Evolutionary conservation across 768 basidiomycete species (phyloP), one percentile per base, ranked within the genome.

Genomic region (Suillus decipiens): DNA sequence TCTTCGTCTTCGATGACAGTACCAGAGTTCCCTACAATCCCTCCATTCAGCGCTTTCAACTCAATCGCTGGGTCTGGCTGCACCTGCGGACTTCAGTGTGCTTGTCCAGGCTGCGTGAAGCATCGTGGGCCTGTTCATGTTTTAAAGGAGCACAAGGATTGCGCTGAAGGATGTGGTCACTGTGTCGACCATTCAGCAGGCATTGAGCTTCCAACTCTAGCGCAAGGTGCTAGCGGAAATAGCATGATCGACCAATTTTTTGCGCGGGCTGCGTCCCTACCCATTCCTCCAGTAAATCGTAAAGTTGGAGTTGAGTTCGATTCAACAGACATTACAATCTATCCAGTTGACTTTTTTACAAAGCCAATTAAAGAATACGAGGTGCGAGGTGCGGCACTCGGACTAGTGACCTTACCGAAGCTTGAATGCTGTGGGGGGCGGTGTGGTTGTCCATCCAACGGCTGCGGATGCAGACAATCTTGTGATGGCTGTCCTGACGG

Each of bases 21-120:
- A 31, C 85, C 85, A 19, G 72, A 78, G 17, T 90, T 87, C 65
- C 78, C 81, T 28, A 72, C 75, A 15, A 87, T 91, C 73, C 87
- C 88, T 15, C 81, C 89, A 1, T 81, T 89, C 69, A 85, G 82
- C 67, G 76, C 79, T 48, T 80, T 88, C 50, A 76, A 78, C 24
- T 86, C 87, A 5, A 72, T 88, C 14, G 87, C 88, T 2, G 87
- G 85, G 15, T 82, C 89, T 2, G 89, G 87, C 2, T 92, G 90
- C 70, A 89, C 86, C 9, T 92, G 90, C 69, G 89, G 89, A 36
- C 72, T 84, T 48, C 76, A 77, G 45, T 93, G 90, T 69, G 81
- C 81, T 15, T 93, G 90, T 73, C 89, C 89, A 0, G 89, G 89
- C 39, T 93, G 90, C 70, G 72, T 83, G 11, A 81, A 89, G 67